Evolutionary conservation across 352 stramenopile genomes (phyloP).

Genomic region (Phytophthora ohioensis): DNA sequence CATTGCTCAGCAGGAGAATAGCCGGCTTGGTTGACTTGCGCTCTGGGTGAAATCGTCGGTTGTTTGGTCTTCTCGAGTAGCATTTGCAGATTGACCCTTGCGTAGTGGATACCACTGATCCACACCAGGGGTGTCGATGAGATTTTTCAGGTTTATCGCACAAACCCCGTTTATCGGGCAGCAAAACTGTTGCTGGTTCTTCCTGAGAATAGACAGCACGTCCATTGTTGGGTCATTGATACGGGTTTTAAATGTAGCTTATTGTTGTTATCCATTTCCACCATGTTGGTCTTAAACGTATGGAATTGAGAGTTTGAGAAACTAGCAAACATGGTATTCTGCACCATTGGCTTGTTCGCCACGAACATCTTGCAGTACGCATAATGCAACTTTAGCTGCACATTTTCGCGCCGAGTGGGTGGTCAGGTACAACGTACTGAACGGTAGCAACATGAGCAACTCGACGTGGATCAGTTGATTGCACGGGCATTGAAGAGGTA

Average conservation of each 20-base stretch:
- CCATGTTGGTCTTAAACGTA: constrained; percentile 54
- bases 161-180: constrained; percentile 57
- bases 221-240: constrained; percentile 50
- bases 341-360: constrained; percentile 53
- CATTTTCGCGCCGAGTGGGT: background rate
- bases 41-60: background rate
- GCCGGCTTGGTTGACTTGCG: background rate
- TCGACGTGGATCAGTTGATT: background rate
- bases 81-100: constrained; percentile 58
- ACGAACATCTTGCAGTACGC: constrained; percentile 56
- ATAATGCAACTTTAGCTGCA: background rate
- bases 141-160: constrained; percentile 53
- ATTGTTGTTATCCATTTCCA: constrained; percentile 31
- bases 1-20: background rate
- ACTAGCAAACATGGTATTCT: constrained; percentile 19
- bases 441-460: background rate
- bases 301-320: constrained; percentile 30
- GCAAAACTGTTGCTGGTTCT: constrained; percentile 59
- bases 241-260: constrained; percentile 61
- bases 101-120: constrained; percentile 60
- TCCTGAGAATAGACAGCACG: constrained; percentile 64
- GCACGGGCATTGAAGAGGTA: background rate
- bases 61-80: constrained; percentile 35
- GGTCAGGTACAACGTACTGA: background rate
- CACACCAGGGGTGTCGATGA: constrained; percentile 39